These are phyloP conservation scores for Drechslera avenae DNA, from an alignment of 2,329 filamentous ascomycete genomes.

Conservation along the genomic window DNA sequence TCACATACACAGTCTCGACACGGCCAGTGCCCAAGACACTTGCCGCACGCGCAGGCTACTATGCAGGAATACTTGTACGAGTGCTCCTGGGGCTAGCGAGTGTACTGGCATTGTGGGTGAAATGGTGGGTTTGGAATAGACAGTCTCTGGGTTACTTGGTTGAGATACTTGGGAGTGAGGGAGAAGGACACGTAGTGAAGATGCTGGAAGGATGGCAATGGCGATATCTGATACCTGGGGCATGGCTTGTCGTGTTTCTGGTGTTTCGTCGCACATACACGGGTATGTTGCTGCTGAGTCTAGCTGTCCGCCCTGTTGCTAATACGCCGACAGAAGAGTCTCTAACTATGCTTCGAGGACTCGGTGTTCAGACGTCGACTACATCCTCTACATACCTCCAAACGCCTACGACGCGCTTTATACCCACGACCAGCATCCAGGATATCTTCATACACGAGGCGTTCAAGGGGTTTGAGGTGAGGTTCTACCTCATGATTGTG, in stretches of 20 bases:
- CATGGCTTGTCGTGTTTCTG: conserved; percentile 50
- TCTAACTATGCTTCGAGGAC: conserved; percentile 81
- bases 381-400: conserved; percentile 71
- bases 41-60: conserved; percentile 52
- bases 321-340: conserved; percentile 69
- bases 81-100: conserved; percentile 51
- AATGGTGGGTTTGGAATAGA: conserved; percentile 24
- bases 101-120: conserved; percentile 43
- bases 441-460: conserved; percentile 96
- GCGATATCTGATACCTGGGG: conserved; percentile 49
- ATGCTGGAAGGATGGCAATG: conserved; percentile 50
- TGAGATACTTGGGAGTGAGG: conserved; percentile 10
- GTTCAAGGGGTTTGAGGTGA: conserved; percentile 87
- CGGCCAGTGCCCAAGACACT: conserved; percentile 60
- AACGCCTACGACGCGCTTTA: conserved; percentile 70
- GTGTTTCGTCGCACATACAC: conserved; percentile 58
- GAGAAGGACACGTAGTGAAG: conserved; percentile 33
- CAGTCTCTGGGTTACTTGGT: conserved; percentile 4
- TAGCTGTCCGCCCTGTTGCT: neutral
- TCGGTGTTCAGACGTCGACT: conserved; percentile 87
- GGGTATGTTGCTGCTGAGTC: conserved; percentile 46
- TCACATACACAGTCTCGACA: conserved; percentile 89
- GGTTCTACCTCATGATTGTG: conserved; percentile 87
- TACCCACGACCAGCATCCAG: conserved; percentile 88
- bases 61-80: conserved; percentile 53